A percentile compares a stretch with the other conserved stretches of the same genome.
phyloP scores from a whole-genome alignment of 2,329 filamentous ascomycete species.

The Aspergillus sp. region DNA sequence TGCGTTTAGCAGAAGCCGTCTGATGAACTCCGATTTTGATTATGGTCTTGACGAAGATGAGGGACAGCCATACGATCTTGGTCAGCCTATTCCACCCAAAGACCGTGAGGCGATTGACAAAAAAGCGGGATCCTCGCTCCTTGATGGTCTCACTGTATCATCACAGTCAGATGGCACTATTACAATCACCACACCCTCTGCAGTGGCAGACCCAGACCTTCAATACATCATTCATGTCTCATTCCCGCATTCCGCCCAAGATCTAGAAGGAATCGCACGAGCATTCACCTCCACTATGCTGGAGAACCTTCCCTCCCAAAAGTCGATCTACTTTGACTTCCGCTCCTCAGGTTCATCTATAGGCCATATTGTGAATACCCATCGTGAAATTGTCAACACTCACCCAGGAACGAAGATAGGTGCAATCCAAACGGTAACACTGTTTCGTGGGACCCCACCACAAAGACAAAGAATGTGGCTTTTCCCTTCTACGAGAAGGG shows the following conservation, averaged over 20 bases:
- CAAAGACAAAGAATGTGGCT: background rate
- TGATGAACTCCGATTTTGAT: background rate
- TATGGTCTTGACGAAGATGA: background rate
- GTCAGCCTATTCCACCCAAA: background rate
- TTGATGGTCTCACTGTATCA: background rate
- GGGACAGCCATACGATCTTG: background rate
- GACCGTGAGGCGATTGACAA: background rate
- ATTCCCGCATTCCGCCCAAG: slow-evolving; percentile 1
- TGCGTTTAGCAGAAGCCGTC: background rate
- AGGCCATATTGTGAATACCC: background rate
- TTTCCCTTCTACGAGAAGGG: background rate
- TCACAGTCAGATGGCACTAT: background rate
- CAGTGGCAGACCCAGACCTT: slow-evolving; percentile 1
- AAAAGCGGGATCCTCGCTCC: background rate
- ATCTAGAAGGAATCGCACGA: background rate
- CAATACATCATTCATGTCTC: slow-evolving; percentile 7
- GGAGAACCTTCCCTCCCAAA: background rate
- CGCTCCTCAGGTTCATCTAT: background rate
- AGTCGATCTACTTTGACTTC: background rate
- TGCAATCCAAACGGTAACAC: background rate
- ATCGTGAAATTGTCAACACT: background rate
- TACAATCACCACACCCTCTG: background rate
- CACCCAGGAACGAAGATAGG: background rate
- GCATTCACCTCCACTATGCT: background rate
- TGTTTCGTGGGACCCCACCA: background rate